phyloP scores from a whole-genome alignment of 345 rosid species.

The Geranium brycei region DNA sequence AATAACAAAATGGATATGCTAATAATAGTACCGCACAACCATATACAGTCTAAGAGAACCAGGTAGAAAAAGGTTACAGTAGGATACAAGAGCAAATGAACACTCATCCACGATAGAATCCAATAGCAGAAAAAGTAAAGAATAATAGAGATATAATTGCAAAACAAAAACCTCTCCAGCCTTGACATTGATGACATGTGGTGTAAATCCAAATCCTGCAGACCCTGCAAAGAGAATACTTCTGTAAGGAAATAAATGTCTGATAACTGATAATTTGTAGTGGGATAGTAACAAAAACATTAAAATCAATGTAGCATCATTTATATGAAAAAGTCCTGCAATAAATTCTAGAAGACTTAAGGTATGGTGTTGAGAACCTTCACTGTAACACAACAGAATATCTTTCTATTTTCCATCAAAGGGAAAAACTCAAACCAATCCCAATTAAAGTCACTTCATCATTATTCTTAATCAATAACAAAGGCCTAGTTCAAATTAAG shows the following conservation, averaged over 20 bases:
- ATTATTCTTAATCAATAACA: background rate
- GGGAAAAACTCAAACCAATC: background rate
- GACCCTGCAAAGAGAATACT: conserved; percentile 29
- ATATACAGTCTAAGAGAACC: background rate
- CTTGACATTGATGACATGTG: conserved; percentile 52
- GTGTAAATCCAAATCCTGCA: conserved; percentile 39
- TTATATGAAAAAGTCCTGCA: background rate
- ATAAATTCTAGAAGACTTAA: background rate
- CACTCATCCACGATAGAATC: background rate
- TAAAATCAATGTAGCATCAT: background rate
- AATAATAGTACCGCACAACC: background rate
- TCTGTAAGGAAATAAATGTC: background rate
- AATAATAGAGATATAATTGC: conserved; percentile 3
- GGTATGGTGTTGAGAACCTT: background rate
- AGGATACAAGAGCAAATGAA: background rate
- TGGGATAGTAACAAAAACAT: too few species aligned
- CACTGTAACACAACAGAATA: background rate
- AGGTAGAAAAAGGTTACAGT: background rate
- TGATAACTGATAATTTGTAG: background rate
- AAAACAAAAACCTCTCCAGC: conserved; percentile 49
- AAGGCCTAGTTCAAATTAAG: background rate
- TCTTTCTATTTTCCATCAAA: background rate
- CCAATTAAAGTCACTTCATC: background rate
- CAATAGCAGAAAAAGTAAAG: conserved; percentile 1
- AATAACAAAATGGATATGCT: too few species aligned